Evolutionary conservation across 192 early-diverging fungal genomes (phyloP).

Genomic region (Coemansia sp.): DNA sequence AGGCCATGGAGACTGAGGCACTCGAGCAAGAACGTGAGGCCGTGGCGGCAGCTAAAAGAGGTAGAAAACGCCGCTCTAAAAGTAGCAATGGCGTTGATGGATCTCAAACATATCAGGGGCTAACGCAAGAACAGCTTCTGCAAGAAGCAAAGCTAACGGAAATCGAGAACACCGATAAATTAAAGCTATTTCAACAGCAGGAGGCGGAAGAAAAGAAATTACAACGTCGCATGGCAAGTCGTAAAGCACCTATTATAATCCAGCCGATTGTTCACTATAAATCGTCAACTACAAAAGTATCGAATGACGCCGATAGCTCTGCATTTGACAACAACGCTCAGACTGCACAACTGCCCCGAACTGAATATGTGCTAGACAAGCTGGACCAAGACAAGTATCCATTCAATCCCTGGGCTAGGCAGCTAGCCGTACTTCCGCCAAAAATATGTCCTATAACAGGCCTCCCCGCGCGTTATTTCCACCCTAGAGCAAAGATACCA

Average conservation of each 20-base stretch:
- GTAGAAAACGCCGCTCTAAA: slow-evolving; percentile 21
- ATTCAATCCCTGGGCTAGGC: slow-evolving; percentile 24
- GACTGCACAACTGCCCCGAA: not conserved
- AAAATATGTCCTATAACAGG: slow-evolving; percentile 40
- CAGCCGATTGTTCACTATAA: slow-evolving; percentile 37
- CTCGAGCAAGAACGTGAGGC: slow-evolving; percentile 28
- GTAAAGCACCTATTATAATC: slow-evolving; percentile 36
- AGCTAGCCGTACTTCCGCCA: slow-evolving; percentile 10
- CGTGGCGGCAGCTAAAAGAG: slow-evolving; percentile 13
- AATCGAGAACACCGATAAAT: slow-evolving; percentile 27
- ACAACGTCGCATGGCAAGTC: slow-evolving; percentile 15
- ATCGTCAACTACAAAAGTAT: slow-evolving; percentile 1
- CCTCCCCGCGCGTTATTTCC: slow-evolving; percentile 38
- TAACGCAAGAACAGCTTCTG: slow-evolving; percentile 46
- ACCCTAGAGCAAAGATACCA: slow-evolving; percentile 38
- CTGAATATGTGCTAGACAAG: slow-evolving; percentile 20
- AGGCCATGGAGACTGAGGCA: slow-evolving; percentile 34
- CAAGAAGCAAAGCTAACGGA: slow-evolving; percentile 46
- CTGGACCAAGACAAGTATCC: slow-evolving; percentile 28
- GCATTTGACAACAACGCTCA: not conserved
- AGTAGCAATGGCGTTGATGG: not conserved
- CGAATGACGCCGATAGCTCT: not conserved
- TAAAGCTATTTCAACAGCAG: slow-evolving; percentile 28
- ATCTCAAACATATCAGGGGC: not conserved
- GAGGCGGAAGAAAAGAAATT: slow-evolving; percentile 37